Conservation (phyloP, 306 rosid genomes). For the Acacia acuminata region DNA sequence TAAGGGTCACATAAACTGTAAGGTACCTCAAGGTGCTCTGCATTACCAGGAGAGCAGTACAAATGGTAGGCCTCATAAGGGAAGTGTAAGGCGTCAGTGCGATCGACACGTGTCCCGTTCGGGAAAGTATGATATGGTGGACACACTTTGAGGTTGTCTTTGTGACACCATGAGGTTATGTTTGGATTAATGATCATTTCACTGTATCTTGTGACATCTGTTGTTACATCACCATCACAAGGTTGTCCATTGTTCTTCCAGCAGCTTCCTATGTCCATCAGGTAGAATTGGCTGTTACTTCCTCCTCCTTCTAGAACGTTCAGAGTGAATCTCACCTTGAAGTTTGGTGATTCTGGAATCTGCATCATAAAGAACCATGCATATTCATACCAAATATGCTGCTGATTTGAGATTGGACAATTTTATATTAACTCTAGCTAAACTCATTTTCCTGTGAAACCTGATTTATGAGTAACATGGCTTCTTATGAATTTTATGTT, state of each 20-base stretch:
- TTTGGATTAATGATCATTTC: constrained; percentile 57
- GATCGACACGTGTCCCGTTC: constrained; percentile 46
- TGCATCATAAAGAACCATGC: constrained; percentile 14
- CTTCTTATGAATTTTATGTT: neutral
- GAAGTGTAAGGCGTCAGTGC: constrained; percentile 42
- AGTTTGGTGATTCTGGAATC: constrained; percentile 76
- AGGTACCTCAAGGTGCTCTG: constrained; percentile 44
- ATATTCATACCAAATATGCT: neutral
- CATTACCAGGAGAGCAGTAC: constrained; percentile 65
- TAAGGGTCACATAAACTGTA: constrained; percentile 51
- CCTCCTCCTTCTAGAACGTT: constrained; percentile 54
- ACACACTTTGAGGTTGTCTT: constrained; percentile 35
- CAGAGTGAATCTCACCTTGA: constrained; percentile 50
- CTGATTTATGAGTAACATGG: neutral
- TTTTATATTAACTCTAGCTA: neutral
- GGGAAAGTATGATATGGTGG: constrained; percentile 63
- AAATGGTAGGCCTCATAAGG: constrained; percentile 61
- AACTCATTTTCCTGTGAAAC: neutral
- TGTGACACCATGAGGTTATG: constrained; percentile 42
- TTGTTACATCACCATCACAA: constrained; percentile 53
- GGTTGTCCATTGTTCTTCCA: constrained; percentile 59
- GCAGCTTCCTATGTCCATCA: constrained; percentile 60
- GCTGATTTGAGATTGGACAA: neutral
- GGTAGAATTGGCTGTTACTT: constrained; percentile 56
- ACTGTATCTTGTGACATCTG: constrained; percentile 56